These are phyloP conservation scores for Ustilago shanxiensis DNA, from an alignment of 1,284 basidiomycete species.

Conservation along the genomic window DNA sequence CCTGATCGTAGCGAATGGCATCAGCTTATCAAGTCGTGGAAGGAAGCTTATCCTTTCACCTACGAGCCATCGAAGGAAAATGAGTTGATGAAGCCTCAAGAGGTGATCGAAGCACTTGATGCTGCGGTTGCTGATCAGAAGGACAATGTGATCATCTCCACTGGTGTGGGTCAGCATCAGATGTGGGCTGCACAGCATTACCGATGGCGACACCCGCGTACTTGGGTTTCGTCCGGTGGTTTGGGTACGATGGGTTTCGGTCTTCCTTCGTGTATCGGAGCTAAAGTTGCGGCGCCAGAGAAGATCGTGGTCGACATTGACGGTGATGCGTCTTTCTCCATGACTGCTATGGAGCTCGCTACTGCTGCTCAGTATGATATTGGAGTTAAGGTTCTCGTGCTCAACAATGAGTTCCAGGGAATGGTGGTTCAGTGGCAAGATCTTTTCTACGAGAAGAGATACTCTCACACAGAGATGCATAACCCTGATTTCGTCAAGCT, in stretches of 20 bases:
- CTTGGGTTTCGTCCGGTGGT: conserved; percentile 96
- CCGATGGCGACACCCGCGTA: conserved; percentile 87
- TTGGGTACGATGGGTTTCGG: conserved; percentile 96
- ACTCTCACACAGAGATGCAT: conserved; percentile 92
- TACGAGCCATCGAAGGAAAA: conserved; percentile 79
- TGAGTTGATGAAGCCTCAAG: conserved; percentile 91
- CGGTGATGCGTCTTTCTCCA: conserved; percentile 93
- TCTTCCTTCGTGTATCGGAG: conserved; percentile 91
- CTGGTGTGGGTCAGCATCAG: conserved; percentile 98
- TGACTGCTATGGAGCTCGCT: conserved; percentile 99
- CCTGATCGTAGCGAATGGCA: conserved; percentile 78
- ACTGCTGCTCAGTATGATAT: conserved; percentile 92
- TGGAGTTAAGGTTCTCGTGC: conserved; percentile 82
- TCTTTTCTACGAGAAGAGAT: conserved; percentile 92
- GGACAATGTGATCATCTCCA: conserved; percentile 88
- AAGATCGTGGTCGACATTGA: conserved; percentile 97
- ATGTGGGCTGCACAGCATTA: conserved; percentile 99
- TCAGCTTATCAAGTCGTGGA: conserved; percentile 81
- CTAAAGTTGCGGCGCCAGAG: conserved; percentile 92
- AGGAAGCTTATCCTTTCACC: conserved; percentile 89
- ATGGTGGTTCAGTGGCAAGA: conserved; percentile 99
- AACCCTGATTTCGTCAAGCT: conserved; percentile 95
- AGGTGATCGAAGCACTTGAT: conserved; percentile 93
- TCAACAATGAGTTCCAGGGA: conserved; percentile 74
- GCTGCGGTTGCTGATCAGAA: conserved; percentile 77